Evolutionary conservation across 106 monocot genomes (phyloP).

Genomic region (Ottelia alismoides): DNA sequence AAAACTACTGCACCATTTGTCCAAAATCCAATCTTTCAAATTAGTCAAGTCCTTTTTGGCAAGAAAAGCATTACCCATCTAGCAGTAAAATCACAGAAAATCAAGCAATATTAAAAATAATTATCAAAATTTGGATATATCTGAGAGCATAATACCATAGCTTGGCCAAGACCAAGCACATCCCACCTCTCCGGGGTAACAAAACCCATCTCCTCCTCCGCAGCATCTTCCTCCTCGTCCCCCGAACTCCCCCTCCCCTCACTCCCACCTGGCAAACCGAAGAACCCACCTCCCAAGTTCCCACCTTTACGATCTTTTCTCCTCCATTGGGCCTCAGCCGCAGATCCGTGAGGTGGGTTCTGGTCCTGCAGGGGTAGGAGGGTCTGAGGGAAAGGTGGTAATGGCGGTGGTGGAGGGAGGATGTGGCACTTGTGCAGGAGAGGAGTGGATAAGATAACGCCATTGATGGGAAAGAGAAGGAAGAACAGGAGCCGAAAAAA

Average conservation of each 20-base stretch:
- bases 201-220: conserved; percentile 15
- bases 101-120: neutral
- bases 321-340: too few species aligned
- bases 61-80: neutral
- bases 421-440: conserved; percentile 1
- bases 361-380: neutral
- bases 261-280: conserved; percentile 1
- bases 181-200: conserved; percentile 72
- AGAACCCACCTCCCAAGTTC: neutral
- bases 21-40: too few species aligned
- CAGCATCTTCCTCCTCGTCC: conserved; percentile 14
- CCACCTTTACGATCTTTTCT: neutral
- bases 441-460: conserved; percentile 19
- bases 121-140: neutral
- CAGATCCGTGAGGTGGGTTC: neutral
- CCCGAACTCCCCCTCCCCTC: conserved; percentile 1
- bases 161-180: conserved; percentile 83
- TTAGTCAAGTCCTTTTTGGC: too few species aligned
- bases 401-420: neutral
- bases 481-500: too few species aligned
- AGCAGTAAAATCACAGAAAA: neutral
- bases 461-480: too few species aligned
- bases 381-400: neutral
- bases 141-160: conserved; percentile 61
- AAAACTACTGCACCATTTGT: too few species aligned